Percentiles rank a stretch among this genome's conserved stretches.
Evolutionary conservation across 2,329 filamentous ascomycete species (phyloP).

Genomic region (Akanthomyces muscarius): DNA sequence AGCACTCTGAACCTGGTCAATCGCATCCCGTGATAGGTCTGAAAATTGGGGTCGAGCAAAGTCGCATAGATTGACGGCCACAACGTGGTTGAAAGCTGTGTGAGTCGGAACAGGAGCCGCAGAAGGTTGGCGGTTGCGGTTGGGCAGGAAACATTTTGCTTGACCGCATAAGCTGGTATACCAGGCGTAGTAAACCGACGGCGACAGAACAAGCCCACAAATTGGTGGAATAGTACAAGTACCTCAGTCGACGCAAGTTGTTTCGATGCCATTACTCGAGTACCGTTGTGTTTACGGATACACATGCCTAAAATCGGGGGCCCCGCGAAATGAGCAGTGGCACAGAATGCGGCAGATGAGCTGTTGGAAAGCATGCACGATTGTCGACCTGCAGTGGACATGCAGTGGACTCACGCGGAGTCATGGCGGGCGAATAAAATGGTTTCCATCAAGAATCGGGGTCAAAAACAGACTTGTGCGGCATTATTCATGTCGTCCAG

Average conservation of each 20-base stretch:
- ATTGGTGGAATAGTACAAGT: neutral
- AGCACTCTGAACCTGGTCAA: neutral
- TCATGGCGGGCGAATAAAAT: slow-evolving; percentile 3
- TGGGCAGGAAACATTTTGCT: neutral
- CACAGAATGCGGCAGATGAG: slow-evolving; percentile 10
- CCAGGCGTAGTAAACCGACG: neutral
- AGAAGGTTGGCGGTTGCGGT: neutral
- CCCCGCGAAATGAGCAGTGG: slow-evolving; percentile 13
- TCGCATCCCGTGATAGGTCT: neutral
- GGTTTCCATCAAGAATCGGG: neutral
- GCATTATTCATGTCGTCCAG: slow-evolving; percentile 13
- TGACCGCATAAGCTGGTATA: neutral
- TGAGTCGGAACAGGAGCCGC: neutral
- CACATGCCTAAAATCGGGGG: slow-evolving; percentile 8
- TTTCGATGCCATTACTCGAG: slow-evolving; percentile 15
- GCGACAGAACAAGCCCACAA: neutral
- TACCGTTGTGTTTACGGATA: neutral
- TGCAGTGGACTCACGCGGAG: slow-evolving; percentile 11
- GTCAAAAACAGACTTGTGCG: neutral
- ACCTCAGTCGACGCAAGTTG: neutral
- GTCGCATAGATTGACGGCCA: neutral
- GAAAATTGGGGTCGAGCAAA: slow-evolving; percentile 1
- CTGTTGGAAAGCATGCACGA: slow-evolving; percentile 8
- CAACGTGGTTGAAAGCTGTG: neutral
- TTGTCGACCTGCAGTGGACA: slow-evolving; percentile 12